A percentile compares a stretch with the other conserved stretches of the same genome.
phyloP scores from a whole-genome alignment of 2,329 filamentous ascomycete genomes.

The Alternaria alternata region DNA sequence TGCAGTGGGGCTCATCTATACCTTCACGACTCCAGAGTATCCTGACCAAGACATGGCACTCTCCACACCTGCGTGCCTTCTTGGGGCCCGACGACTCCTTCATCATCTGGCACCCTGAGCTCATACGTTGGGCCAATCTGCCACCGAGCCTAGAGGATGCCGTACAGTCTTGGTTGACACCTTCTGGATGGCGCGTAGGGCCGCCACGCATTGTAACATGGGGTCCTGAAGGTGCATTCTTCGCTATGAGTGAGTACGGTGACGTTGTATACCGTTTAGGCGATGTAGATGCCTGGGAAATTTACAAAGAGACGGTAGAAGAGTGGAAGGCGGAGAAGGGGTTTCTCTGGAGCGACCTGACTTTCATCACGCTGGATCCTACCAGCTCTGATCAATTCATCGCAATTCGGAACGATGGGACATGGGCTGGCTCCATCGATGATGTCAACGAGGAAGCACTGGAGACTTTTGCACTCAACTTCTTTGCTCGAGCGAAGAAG shows the following conservation, averaged over 20 bases:
- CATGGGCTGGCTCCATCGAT: constrained; percentile 48
- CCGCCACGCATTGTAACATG: constrained; percentile 45
- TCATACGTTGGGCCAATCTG: constrained; percentile 44
- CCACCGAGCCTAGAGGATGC: constrained; percentile 40
- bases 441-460: constrained; percentile 46
- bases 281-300: constrained; percentile 34
- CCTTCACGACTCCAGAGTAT: constrained; percentile 33
- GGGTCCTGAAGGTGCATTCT: constrained; percentile 44
- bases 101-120: constrained; percentile 46
- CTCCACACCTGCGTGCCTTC: constrained; percentile 41
- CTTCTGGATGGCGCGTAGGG: constrained; percentile 47
- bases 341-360: constrained; percentile 43
- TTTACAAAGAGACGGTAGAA: constrained; percentile 46
- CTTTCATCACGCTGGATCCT: constrained; percentile 43
- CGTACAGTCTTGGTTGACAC: constrained; percentile 49
- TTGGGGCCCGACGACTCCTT: constrained; percentile 42
- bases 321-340: constrained; percentile 45
- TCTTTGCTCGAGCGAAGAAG: constrained; percentile 32
- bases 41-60: constrained; percentile 37
- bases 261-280: constrained; percentile 41
- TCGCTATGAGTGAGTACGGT: constrained; percentile 49
- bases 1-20: constrained; percentile 40
- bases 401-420: constrained; percentile 44
- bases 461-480: constrained; percentile 41
- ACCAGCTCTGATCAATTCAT: constrained; percentile 45